Evolutionary conservation across 176 grass and related monocot species (phyloP).

Genomic region (Oryza punctata): DNA sequence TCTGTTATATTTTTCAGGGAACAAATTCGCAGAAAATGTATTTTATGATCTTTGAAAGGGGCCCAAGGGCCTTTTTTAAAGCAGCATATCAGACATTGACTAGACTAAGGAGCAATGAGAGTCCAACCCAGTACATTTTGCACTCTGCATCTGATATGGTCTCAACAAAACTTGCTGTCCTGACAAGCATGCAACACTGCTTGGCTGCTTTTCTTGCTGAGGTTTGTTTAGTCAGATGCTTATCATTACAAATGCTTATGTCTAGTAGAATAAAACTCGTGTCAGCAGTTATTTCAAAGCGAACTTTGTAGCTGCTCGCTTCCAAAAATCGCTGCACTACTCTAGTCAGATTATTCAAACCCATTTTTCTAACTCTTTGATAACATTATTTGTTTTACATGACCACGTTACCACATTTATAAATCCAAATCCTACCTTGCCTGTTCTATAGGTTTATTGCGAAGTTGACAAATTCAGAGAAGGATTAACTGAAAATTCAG

Average conservation of each 20-base stretch:
- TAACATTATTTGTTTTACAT: constrained; percentile 13
- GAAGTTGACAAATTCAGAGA: constrained; percentile 67
- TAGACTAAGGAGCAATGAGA: constrained; percentile 43
- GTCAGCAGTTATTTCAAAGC: neutral
- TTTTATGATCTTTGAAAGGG: constrained; percentile 95
- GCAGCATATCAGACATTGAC: constrained; percentile 55
- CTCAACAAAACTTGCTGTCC: constrained; percentile 59
- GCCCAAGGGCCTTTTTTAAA: constrained; percentile 74
- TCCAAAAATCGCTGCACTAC: neutral
- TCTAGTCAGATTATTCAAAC: neutral
- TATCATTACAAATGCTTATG: constrained; percentile 1
- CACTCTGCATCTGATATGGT: constrained; percentile 77
- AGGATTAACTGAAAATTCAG: constrained; percentile 69
- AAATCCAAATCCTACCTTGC: constrained; percentile 11
- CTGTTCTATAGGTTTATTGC: constrained; percentile 64
- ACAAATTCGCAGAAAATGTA: constrained; percentile 75
- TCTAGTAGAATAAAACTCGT: constrained; percentile 17
- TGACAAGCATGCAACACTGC: constrained; percentile 65
- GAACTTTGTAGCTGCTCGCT: neutral
- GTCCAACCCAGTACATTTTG: constrained; percentile 58
- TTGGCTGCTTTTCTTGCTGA: constrained; percentile 81
- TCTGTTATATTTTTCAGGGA: constrained; percentile 45
- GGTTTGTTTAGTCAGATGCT: constrained; percentile 52
- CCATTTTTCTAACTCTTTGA: neutral
- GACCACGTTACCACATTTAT: constrained; percentile 1